Evolutionary conservation across 2,329 filamentous ascomycete genomes (phyloP).

Genomic region (Trichoderma sp.): DNA sequence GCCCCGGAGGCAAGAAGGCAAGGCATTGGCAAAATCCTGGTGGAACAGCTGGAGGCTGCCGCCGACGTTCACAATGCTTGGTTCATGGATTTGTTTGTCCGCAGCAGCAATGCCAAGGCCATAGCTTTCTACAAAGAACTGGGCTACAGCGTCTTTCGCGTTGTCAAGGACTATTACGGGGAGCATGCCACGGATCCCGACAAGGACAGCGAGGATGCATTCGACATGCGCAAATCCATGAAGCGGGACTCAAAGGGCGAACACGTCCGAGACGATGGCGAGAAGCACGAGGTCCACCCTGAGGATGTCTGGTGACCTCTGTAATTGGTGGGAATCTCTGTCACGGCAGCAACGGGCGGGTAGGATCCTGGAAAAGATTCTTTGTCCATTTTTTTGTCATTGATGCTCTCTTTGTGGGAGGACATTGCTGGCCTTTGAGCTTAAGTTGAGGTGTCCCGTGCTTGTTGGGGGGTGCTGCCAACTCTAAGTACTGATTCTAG

Average conservation of each 20-base stretch:
- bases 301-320: constrained; percentile 73
- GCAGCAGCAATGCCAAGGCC: constrained; percentile 81
- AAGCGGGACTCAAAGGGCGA: constrained; percentile 72
- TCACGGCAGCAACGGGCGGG: neutral
- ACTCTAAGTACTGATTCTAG: neutral
- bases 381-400: neutral
- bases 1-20: constrained; percentile 80
- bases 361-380: neutral
- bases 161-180: constrained; percentile 89
- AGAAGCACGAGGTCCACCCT: constrained; percentile 72
- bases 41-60: constrained; percentile 74
- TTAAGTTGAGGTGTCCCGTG: neutral
- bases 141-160: constrained; percentile 87
- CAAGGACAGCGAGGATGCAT: constrained; percentile 74
- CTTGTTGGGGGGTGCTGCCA: neutral
- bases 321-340: neutral
- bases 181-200: constrained; percentile 69
- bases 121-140: constrained; percentile 86
- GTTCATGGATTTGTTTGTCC: constrained; percentile 95
- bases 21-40: constrained; percentile 81
- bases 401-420: neutral
- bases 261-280: constrained; percentile 78
- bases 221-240: constrained; percentile 93
- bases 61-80: constrained; percentile 81
- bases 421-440: neutral